Evolutionary conservation across 2,329 filamentous ascomycete genomes (phyloP).

Genomic region (Aotearoamyces nothofagi): DNA sequence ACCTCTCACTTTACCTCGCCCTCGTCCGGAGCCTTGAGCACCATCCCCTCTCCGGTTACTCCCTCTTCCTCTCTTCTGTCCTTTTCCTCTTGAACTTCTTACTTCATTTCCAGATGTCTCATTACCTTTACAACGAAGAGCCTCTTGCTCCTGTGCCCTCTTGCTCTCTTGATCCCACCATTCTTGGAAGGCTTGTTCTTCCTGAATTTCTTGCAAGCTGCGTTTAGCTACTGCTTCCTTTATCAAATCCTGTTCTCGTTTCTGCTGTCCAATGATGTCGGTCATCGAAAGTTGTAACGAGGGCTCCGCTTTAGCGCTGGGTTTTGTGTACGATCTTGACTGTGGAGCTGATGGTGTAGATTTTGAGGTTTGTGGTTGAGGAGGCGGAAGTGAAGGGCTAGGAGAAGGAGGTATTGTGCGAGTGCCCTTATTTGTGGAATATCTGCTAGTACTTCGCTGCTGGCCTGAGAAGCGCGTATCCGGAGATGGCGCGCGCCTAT

Average conservation of each 20-base stretch:
- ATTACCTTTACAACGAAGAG: conserved; percentile 8
- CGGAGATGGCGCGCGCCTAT: conserved; percentile 37
- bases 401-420: conserved; percentile 4
- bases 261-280: conserved; percentile 80
- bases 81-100: conserved; percentile 9
- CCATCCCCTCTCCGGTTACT: conserved; percentile 9
- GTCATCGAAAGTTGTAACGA: conserved; percentile 60
- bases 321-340: conserved; percentile 43
- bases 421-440: conserved; percentile 6
- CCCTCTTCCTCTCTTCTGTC: conserved; percentile 9
- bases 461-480: conserved; percentile 50
- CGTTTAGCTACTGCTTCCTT: conserved; percentile 77
- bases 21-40: no score
- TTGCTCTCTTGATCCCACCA: conserved; percentile 87
- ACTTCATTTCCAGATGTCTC: conserved; percentile 3
- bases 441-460: conserved; percentile 9
- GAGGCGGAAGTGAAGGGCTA: conserved; percentile 5
- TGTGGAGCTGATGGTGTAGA: conserved; percentile 33
- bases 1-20: conserved; percentile 6
- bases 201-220: conserved; percentile 85
- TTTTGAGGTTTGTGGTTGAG: conserved; percentile 13
- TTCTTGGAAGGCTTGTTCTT: conserved; percentile 91
- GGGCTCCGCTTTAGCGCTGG: conserved; percentile 44
- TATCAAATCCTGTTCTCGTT: conserved; percentile 67
- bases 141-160: conserved; percentile 41